Evolutionary conservation across 768 basidiomycete genomes (phyloP).

Genomic region (Suillus hirtellus): DNA sequence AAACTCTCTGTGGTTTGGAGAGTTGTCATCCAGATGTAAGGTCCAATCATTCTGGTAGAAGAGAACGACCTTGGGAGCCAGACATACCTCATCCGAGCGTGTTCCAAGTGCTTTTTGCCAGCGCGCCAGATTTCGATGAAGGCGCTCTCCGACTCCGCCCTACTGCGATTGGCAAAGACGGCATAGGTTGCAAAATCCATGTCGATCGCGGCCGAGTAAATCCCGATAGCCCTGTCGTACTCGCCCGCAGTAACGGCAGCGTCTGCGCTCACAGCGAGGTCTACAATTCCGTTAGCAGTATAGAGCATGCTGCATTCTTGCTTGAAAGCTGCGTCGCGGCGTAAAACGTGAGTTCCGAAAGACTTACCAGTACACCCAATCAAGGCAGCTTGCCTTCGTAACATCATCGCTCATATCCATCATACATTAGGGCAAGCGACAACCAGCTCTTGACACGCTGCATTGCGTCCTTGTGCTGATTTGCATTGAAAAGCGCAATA

Average conservation of each 20-base stretch:
- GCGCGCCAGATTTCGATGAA: not conserved
- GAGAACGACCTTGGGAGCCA: not conserved
- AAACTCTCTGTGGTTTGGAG: not conserved
- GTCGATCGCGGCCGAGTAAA: not conserved
- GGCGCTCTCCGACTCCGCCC: not conserved
- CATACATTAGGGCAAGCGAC: not conserved
- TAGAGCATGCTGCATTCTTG: not conserved
- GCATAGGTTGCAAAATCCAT: not conserved
- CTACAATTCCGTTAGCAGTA: not conserved
- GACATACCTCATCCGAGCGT: not conserved
- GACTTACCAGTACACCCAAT: not conserved
- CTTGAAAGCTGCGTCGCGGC: not conserved
- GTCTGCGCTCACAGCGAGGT: not conserved
- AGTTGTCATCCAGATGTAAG: not conserved
- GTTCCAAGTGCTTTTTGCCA: not conserved
- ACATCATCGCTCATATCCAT: not conserved
- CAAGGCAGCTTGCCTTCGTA: not conserved
- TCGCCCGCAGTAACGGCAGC: not conserved
- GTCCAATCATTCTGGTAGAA: not conserved
- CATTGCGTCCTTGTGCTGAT: constrained; percentile 1
- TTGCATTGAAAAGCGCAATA: not conserved
- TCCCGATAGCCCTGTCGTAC: not conserved
- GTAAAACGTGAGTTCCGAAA: not conserved
- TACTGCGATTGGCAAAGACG: not conserved
- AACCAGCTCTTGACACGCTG: not conserved